Conservation (phyloP, 257 asterid genomes). For the Capsicum rhomboideum region DNA sequence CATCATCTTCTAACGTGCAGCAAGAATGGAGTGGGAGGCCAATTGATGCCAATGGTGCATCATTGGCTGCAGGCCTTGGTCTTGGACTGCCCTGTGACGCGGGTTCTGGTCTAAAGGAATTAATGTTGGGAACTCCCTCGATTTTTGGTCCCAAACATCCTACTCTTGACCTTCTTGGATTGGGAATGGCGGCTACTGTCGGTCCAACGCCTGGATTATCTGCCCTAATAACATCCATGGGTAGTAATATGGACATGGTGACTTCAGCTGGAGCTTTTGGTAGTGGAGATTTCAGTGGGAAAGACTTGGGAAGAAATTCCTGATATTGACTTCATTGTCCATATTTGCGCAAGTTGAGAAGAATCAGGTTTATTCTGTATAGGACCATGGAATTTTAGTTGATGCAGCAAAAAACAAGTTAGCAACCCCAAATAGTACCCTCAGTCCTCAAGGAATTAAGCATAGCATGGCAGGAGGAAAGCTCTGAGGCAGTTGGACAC, state of each 20-base stretch:
- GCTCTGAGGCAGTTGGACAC: neutral
- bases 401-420: neutral
- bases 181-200: constrained; percentile 76
- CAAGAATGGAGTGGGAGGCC: constrained; percentile 39
- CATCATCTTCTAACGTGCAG: constrained; percentile 23
- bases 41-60: constrained; percentile 32
- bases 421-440: neutral
- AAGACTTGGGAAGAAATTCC: constrained; percentile 40
- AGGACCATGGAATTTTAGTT: neutral
- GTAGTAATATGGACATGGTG: constrained; percentile 41
- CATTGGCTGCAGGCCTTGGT: constrained; percentile 48
- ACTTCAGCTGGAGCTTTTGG: constrained; percentile 37
- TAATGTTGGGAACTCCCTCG: constrained; percentile 80
- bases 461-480: neutral
- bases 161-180: constrained; percentile 81
- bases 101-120: constrained; percentile 63
- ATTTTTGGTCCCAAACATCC: constrained; percentile 71
- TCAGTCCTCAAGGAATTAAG: neutral
- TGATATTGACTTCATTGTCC: constrained; percentile 1
- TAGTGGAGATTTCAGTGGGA: constrained; percentile 33
- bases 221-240: constrained; percentile 60
- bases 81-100: constrained; percentile 56
- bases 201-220: constrained; percentile 53
- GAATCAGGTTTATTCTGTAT: neutral
- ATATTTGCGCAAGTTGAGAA: neutral